Conservation (phyloP, 768 basidiomycete species). For the Flagelloscypha sp. region DNA sequence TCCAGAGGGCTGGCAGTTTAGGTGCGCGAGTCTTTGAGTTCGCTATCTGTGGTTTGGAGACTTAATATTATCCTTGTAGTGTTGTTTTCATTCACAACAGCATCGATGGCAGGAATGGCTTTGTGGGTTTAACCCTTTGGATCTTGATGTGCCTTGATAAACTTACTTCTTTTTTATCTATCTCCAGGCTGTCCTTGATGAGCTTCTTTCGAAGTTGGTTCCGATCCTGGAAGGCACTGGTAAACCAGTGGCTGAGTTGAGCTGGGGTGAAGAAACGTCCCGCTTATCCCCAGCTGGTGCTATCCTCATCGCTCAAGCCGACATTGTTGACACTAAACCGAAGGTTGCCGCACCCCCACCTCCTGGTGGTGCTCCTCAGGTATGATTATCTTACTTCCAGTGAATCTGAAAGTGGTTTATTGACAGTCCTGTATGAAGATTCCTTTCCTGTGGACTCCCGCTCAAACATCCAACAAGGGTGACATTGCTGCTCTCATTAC, state of each 20-base stretch:
- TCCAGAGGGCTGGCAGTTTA: neutral
- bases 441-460: neutral
- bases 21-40: neutral
- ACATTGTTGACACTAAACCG: no score
- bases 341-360: no score
- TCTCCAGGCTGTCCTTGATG: conserved; percentile 2
- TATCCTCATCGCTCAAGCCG: no score
- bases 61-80: neutral
- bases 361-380: neutral
- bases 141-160: no score
- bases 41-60: neutral
- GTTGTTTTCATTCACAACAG: neutral
- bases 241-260: neutral
- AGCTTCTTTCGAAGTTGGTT: neutral
- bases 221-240: conserved; percentile 1
- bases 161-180: no score
- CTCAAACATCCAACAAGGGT: neutral
- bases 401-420: no score
- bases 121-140: no score
- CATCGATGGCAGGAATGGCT: conserved; percentile 2
- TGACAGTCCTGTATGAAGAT: neutral
- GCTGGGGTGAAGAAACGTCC: conserved; percentile 2
- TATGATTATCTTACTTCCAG: no score
- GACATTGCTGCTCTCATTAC: neutral
- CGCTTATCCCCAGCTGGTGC: conserved; percentile 1